Evolutionary conservation across 108 stramenopile species (phyloP), one percentile per base, ranked within the genome.

Genomic region (Thalassiosira profunda): DNA sequence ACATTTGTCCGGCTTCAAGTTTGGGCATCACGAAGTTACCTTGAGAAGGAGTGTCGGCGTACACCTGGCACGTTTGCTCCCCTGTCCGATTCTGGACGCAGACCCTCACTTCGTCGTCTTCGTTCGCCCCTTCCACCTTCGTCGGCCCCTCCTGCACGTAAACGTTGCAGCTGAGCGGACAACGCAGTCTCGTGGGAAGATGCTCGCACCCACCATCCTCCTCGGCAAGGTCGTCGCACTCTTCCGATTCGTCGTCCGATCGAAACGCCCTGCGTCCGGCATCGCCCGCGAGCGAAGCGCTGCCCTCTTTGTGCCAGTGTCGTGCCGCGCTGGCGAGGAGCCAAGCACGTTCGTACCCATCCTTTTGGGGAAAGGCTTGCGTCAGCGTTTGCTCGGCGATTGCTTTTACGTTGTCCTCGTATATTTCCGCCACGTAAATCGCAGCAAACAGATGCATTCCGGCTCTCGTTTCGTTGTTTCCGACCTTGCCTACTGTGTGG

Each of bases 371-470:
- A 55, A 79, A 79, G 21, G 38, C 66, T 37, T 56, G 35, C 55
- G 72, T 65, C 33, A 74, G 38, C 14, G 69, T 76, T 35, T 65
- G 10, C 3, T 37, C 44, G 2, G 77, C 67, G n/a, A 79, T 33
- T 17, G 41, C 25, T 24, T 58, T 43, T 3, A 79, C 66, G 54
- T 83, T 85, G 7, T 52, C 42, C 17, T 68, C 68, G 35, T 69
- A 38, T 21, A 83, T 78, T 42, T 83, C 84, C 2, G 81, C 86
- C 45, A 87, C 71, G 21, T 85, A 85, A 5, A 87, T 38, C 9
- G 84, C 84, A 8, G 84, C 86, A 8, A 67, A 75, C 67, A 87
- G 17, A 55, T 82, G 63, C 82, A 87, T 86, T 0, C 66, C 72
- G 23, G 20, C 36, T n/a, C n/a, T n/a, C n/a, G n/a, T n/a, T n/a